Percentiles rank a stretch among this genome's conserved stretches.
phyloP scores from a whole-genome alignment of 1,139 yeast species.

The Kluyveromyces marxianus region DNA sequence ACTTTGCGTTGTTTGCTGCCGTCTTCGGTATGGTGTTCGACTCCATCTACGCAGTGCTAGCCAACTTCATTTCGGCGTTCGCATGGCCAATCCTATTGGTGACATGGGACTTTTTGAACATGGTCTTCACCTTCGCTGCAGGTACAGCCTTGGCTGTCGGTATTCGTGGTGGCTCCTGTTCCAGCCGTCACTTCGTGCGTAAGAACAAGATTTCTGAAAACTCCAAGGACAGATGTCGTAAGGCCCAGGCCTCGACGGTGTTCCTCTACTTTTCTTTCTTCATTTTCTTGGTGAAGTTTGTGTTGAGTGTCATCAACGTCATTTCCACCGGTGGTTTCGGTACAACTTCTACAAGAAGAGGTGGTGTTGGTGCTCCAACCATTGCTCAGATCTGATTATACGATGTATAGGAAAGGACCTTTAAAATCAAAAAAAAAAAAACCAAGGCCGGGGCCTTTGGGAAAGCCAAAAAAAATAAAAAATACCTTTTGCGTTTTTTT shows the following conservation, averaged over 20 bases:
- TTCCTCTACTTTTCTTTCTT: constrained; percentile 85
- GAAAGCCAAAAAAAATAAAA: no score
- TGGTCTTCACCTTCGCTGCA: constrained; percentile 87
- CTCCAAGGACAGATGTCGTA: constrained; percentile 77
- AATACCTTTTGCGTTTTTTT: no score
- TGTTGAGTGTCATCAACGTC: constrained; percentile 52
- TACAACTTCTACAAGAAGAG: constrained; percentile 32
- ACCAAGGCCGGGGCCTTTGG: background rate
- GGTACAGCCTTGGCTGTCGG: constrained; percentile 92
- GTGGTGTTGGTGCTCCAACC: constrained; percentile 82
- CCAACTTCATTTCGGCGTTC: constrained; percentile 68
- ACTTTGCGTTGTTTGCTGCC: constrained; percentile 79
- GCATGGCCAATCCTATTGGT: constrained; percentile 83
- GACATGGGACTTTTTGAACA: constrained; percentile 73
- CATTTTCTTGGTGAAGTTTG: constrained; percentile 61
- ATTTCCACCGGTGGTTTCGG: constrained; percentile 73
- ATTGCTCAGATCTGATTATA: constrained; percentile 67
- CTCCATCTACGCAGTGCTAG: constrained; percentile 68
- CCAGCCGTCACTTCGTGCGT: constrained; percentile 55
- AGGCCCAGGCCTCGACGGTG: constrained; percentile 86
- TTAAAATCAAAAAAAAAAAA: background rate
- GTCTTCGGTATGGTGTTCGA: constrained; percentile 81
- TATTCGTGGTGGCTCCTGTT: constrained; percentile 79
- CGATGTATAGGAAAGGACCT: background rate
- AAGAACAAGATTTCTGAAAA: constrained; percentile 69